Evolutionary conservation across 345 rosid species (phyloP).

Genomic region (Isatis tinctoria): DNA sequence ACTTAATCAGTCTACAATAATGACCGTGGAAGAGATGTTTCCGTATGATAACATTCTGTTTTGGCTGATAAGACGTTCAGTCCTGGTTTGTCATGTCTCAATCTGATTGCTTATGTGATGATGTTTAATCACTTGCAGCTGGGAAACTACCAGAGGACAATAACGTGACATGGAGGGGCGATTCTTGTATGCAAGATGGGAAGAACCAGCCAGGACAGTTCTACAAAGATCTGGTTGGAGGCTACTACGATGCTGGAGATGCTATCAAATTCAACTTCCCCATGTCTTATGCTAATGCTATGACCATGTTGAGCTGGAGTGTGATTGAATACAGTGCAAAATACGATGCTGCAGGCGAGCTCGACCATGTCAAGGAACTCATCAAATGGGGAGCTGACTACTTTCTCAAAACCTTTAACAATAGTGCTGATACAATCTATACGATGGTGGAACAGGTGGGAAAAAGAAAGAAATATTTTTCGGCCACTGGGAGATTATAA

Average conservation of each 20-base stretch:
- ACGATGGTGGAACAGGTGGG: constrained; percentile 62
- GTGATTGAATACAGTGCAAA: constrained; percentile 90
- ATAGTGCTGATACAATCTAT: constrained; percentile 57
- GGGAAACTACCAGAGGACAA: constrained; percentile 72
- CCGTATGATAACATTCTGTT: background rate
- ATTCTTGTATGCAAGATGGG: constrained; percentile 74
- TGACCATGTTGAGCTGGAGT: constrained; percentile 98
- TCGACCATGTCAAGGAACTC: constrained; percentile 68
- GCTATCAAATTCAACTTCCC: constrained; percentile 90
- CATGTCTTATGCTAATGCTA: constrained; percentile 64
- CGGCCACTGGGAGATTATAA: background rate
- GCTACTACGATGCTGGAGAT: constrained; percentile 92
- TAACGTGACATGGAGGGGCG: constrained; percentile 82
- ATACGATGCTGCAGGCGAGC: constrained; percentile 86
- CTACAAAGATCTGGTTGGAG: constrained; percentile 68
- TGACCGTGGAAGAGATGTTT: too few species aligned
- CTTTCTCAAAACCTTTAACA: constrained; percentile 78
- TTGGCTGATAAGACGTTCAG: background rate
- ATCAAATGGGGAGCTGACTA: constrained; percentile 95
- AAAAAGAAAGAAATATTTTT: background rate
- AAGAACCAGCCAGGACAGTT: constrained; percentile 36
- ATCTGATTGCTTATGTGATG: background rate
- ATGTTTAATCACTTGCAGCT: constrained; percentile 56
- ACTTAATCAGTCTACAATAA: too few species aligned
- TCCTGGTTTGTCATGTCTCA: background rate